Percentiles rank a stretch among this genome's conserved stretches.
Conservation (phyloP, 768 basidiomycete species). For the Mycena rosella region DNA sequence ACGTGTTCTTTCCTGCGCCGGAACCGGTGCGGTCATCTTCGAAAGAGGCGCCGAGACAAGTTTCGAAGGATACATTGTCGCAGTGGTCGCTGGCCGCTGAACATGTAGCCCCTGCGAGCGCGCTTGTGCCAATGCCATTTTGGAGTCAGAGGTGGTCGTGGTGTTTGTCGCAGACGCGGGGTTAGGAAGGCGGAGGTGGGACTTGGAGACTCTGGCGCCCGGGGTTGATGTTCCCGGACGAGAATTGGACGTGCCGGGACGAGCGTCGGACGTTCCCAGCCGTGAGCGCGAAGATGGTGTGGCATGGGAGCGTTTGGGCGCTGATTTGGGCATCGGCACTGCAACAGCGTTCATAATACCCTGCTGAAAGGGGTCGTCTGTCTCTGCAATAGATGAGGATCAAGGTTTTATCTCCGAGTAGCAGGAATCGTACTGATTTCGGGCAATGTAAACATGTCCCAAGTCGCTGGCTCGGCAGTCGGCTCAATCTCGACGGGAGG, state of each 20-base stretch:
- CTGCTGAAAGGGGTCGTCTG: slow-evolving; percentile 46
- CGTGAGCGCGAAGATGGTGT: background rate
- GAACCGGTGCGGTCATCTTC: background rate
- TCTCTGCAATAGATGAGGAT: slow-evolving; percentile 9
- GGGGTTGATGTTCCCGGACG: background rate
- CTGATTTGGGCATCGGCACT: background rate
- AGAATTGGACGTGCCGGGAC: background rate
- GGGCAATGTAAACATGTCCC: slow-evolving; percentile 44
- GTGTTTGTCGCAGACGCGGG: background rate
- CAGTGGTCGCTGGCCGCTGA: background rate
- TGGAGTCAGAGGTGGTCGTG: slow-evolving; percentile 26
- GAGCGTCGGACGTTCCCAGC: background rate
- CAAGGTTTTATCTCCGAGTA: background rate
- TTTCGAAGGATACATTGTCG: background rate
- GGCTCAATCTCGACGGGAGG: slow-evolving; percentile 44
- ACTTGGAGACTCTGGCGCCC: background rate
- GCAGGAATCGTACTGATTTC: slow-evolving; percentile 41
- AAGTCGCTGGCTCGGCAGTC: slow-evolving; percentile 40
- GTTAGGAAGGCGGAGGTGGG: background rate
- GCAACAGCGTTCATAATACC: background rate
- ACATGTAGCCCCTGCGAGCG: background rate
- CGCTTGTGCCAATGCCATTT: background rate
- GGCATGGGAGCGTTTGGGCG: background rate
- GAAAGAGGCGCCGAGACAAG: background rate
- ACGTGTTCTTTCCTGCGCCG: background rate